Conservation (phyloP, 2,329 filamentous ascomycete species). For the Reticulascus tulasneorum region DNA sequence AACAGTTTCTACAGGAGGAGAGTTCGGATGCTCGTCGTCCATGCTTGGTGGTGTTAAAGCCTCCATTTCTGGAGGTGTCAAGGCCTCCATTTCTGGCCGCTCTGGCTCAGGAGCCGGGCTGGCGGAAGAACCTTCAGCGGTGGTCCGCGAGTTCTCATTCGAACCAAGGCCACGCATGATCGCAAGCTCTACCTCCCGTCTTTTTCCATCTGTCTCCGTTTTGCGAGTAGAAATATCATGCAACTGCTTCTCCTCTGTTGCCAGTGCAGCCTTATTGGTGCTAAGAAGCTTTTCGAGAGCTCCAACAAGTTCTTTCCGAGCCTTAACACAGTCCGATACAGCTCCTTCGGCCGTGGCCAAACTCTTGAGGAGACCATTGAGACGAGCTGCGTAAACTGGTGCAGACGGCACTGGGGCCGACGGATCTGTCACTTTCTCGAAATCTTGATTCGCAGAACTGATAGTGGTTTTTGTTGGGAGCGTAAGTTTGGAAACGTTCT, state of each 20-base stretch:
- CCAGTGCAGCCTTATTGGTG: slow-evolving; percentile 65
- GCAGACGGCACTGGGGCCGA: slow-evolving; percentile 67
- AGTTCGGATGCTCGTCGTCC: slow-evolving; percentile 20
- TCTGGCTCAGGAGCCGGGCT: slow-evolving; percentile 56
- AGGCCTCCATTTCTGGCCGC: slow-evolving; percentile 77
- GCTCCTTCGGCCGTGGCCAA: slow-evolving; percentile 85
- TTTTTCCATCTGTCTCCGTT: slow-evolving; percentile 71
- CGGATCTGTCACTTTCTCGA: slow-evolving; percentile 75
- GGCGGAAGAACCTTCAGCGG: slow-evolving; percentile 40
- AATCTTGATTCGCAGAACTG: slow-evolving; percentile 73
- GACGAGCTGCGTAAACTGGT: slow-evolving; percentile 84
- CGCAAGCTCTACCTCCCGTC: slow-evolving; percentile 81
- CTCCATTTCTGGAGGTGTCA: slow-evolving; percentile 74
- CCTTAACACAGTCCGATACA: slow-evolving; percentile 84
- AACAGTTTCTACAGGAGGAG: too few species aligned
- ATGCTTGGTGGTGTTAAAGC: slow-evolving; percentile 21
- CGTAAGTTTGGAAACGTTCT: slow-evolving; percentile 68
- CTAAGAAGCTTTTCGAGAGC: slow-evolving; percentile 80
- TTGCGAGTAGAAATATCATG: slow-evolving; percentile 63
- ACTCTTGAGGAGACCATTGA: slow-evolving; percentile 85
- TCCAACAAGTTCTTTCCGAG: slow-evolving; percentile 70
- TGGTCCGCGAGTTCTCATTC: slow-evolving; percentile 44
- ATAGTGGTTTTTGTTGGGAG: slow-evolving; percentile 63
- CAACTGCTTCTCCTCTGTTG: slow-evolving; percentile 65
- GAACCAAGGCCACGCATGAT: slow-evolving; percentile 81